Base-by-base conservation (phyloP, 2,329 filamentous ascomycete species). In the Chaetomium globosum region DNA sequence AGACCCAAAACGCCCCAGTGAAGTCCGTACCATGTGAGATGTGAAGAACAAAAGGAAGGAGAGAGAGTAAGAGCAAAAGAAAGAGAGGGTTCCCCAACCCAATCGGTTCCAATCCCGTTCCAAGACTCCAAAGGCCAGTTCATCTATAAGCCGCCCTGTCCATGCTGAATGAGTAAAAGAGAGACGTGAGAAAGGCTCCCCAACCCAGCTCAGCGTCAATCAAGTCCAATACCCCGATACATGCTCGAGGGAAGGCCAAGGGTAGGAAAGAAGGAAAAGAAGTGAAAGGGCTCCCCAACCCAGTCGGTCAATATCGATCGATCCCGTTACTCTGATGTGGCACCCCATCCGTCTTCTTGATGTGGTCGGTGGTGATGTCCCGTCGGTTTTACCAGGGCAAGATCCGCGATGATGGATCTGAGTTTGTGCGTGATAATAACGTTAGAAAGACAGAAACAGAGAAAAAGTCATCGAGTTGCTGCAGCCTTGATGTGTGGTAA, bases 251-350 rank as follows among this genome's bases (percentile, higher is more conserved):
- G 36, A 39, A 39, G 16, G 16, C 12, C 10, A 5, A 39, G 36
- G 19, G 36, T 39, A 16, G 36, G 9, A 39, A 10, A 13, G 26
- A 3, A 30, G 30, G 26, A 52, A 10, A 53, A 53, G 39, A 31
- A 19, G 12, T 51, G 30, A 36, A 16, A 28, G n/a, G 52, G 30
- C 28, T 55, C 52, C 52, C 52, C 30, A 55, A 55, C 54, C 54
- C 33, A 57, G 10, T 16, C 54, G 46, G 23, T 28, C 39, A 43
- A 12, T 43, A 12, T 43, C 39, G 3, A 9, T 49, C 48, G 12
- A 51, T 26, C 1, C 23, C 23, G 3, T 51, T 13, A 23, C 46
- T 48, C 46, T 48, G 46, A 23, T 48, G 46, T n/a, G 39, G 39
- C 46, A n/a, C 46, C n/a, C 46, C 9, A 48, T 51, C 26, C 4